Evolutionary conservation across 2,329 filamentous ascomycete genomes (phyloP).

Genomic region (Aspergillus tanneri): DNA sequence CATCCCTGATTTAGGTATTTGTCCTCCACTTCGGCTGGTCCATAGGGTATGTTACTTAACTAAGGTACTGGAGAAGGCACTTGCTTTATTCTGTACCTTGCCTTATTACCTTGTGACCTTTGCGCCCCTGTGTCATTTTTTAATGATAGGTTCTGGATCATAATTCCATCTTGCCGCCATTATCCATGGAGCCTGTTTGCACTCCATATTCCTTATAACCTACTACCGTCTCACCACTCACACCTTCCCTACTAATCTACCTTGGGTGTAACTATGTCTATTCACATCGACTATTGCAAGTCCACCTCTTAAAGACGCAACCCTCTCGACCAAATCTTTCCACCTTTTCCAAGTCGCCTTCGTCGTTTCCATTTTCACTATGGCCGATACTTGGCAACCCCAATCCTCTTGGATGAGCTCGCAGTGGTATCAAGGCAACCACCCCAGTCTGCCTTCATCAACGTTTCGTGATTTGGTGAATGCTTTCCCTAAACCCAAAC

Average conservation of each 20-base stretch:
- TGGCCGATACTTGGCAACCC: conserved; percentile 33
- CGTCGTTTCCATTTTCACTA: conserved; percentile 17
- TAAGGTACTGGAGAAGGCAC: neutral
- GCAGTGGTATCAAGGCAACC: conserved; percentile 28
- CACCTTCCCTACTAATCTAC: conserved; percentile 2
- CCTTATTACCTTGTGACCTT: conserved; percentile 23
- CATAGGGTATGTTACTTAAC: conserved; percentile 16
- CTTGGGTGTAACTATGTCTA: conserved; percentile 1
- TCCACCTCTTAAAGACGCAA: neutral
- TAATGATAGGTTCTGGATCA: conserved; percentile 18
- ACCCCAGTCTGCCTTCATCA: conserved; percentile 22
- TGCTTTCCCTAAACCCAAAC: conserved; percentile 54
- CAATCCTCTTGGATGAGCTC: conserved; percentile 27
- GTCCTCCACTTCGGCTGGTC: conserved; percentile 5
- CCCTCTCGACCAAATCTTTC: conserved; percentile 4
- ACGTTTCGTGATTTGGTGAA: conserved; percentile 43
- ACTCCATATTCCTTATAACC: conserved; percentile 21
- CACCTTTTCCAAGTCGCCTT: neutral
- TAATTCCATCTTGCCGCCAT: conserved; percentile 22
- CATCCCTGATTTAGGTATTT: conserved; percentile 1
- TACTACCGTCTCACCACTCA: neutral
- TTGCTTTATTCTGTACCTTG: conserved; percentile 20
- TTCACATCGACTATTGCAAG: conserved; percentile 1
- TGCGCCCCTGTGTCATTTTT: conserved; percentile 24
- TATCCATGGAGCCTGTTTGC: conserved; percentile 21